Evolutionary conservation across 257 asterid species (phyloP).

Genomic region (Asclepias syriaca): DNA sequence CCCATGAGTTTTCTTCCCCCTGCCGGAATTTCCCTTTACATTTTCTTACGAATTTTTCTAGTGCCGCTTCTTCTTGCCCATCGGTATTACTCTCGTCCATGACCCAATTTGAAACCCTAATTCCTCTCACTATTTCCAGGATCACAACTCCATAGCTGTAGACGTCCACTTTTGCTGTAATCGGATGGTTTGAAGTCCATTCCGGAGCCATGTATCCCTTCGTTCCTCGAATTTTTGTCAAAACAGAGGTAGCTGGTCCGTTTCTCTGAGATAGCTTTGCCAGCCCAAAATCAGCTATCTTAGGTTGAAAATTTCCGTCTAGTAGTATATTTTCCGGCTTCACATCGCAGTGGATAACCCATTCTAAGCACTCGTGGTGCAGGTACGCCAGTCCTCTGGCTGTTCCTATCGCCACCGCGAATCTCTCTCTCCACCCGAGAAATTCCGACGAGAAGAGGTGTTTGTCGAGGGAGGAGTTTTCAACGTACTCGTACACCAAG

Average conservation of each 20-base stretch:
- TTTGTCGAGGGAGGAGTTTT: constrained; percentile 31
- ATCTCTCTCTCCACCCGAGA: constrained; percentile 35
- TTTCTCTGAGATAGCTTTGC: constrained; percentile 34
- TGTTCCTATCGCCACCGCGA: constrained; percentile 54
- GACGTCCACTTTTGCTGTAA: constrained; percentile 42
- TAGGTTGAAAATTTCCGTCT: constrained; percentile 53
- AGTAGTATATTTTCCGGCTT: constrained; percentile 77
- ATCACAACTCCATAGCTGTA: constrained; percentile 37
- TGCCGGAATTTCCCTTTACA: constrained; percentile 19
- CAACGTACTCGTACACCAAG: constrained; percentile 29
- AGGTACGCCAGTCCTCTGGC: constrained; percentile 66
- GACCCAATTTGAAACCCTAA: constrained; percentile 46
- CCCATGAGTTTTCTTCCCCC: constrained; percentile 30
- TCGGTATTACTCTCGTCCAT: constrained; percentile 18
- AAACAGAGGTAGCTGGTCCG: constrained; percentile 18
- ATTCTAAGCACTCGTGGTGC: constrained; percentile 42
- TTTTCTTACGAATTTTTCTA: constrained; percentile 26
- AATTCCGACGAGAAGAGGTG: constrained; percentile 16
- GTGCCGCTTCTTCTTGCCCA: constrained; percentile 31
- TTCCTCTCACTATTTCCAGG: constrained; percentile 45
- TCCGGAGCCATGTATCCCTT: constrained; percentile 45
- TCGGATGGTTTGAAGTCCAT: constrained; percentile 34
- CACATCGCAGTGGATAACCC: constrained; percentile 45
- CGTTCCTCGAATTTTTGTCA: constrained; percentile 33
- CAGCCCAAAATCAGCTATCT: constrained; percentile 44